phyloP scores from a whole-genome alignment of 495 filamentous ascomycete genomes.

The Cercophora newfieldiana region DNA sequence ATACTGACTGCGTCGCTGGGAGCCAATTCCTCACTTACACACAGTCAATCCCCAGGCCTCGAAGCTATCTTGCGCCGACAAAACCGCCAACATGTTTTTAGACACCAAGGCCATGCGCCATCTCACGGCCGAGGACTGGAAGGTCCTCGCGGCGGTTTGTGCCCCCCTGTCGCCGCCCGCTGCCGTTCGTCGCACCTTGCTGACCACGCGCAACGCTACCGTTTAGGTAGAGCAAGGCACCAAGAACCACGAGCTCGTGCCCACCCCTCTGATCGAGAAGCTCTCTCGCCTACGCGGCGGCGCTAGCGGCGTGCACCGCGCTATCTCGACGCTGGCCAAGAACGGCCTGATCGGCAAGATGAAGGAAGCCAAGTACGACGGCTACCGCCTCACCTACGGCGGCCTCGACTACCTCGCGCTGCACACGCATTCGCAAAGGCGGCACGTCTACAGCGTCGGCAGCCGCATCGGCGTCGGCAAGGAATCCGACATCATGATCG shows the following conservation, averaged over 20 bases:
- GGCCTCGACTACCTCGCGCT: conserved; percentile 95
- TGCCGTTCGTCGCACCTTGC: conserved; percentile 4
- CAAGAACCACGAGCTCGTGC: conserved; percentile 95
- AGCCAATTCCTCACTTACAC: conserved; percentile 1
- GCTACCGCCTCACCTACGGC: conserved; percentile 95
- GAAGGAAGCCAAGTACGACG: conserved; percentile 97
- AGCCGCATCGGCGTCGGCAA: conserved; percentile 96
- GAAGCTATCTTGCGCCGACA: background rate
- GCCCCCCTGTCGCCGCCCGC: conserved; percentile 5
- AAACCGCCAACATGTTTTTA: conserved; percentile 71
- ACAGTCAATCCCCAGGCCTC: background rate
- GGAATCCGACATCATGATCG: conserved; percentile 93
- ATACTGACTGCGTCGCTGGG: background rate
- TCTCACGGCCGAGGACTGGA: conserved; percentile 89
- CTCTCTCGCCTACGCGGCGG: conserved; percentile 79
- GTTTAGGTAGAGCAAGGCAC: conserved; percentile 91
- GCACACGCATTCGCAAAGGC: conserved; percentile 77
- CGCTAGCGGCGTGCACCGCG: conserved; percentile 73
- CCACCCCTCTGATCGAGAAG: conserved; percentile 82
- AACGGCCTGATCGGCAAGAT: conserved; percentile 86
- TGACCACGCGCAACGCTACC: conserved; percentile 18
- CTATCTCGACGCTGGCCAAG: conserved; percentile 89
- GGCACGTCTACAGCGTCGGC: conserved; percentile 83
- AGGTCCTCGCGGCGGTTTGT: conserved; percentile 85
- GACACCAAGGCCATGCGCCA: conserved; percentile 90